Evolutionary conservation across 306 rosid species (phyloP).

Genomic region (Luffa aegyptiaca): DNA sequence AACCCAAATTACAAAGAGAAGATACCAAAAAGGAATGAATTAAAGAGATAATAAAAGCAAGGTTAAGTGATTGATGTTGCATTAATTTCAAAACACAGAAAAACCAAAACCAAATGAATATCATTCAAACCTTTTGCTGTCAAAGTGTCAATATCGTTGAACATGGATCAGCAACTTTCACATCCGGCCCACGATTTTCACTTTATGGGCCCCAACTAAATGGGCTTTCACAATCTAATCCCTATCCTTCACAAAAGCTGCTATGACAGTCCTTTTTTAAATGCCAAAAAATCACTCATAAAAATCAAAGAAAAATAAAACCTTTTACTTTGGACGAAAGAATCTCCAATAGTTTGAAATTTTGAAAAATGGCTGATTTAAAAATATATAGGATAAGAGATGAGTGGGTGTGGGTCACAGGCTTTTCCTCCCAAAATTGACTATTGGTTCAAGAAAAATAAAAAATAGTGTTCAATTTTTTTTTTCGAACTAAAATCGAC

Average conservation of each 20-base stretch:
- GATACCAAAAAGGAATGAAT: not conserved
- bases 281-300: too few species aligned
- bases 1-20: not conserved
- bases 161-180: not conserved
- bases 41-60: not conserved
- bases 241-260: too few species aligned
- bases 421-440: too few species aligned
- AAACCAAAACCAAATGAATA: not conserved
- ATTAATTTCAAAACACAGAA: not conserved
- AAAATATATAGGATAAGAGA: too few species aligned
- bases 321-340: too few species aligned
- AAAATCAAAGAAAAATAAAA: too few species aligned
- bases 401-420: too few species aligned
- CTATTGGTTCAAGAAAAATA: too few species aligned
- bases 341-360: too few species aligned
- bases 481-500: too few species aligned
- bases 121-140: not conserved
- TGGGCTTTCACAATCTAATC: not conserved
- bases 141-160: not conserved
- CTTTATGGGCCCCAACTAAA: not conserved
- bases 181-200: not conserved
- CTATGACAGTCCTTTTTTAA: not conserved
- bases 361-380: too few species aligned
- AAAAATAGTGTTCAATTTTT: too few species aligned
- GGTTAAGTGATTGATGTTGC: not conserved